A percentile compares a stretch with the other conserved stretches of the same genome.
These are phyloP conservation scores for Podospora conica DNA, from an alignment of 495 filamentous ascomycete genomes.

Conservation along the genomic window DNA sequence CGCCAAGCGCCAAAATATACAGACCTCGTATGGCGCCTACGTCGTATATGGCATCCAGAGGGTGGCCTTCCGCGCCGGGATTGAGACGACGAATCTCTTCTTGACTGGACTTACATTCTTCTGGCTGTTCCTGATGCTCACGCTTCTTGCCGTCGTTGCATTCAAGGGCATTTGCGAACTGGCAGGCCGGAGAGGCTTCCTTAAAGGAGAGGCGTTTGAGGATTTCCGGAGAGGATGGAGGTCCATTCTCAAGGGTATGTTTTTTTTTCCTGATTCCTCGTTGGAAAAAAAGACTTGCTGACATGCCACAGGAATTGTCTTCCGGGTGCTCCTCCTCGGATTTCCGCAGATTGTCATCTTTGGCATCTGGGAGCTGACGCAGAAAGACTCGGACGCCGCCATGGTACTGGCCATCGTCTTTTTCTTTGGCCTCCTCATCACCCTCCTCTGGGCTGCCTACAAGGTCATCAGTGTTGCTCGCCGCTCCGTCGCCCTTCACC, in stretches of 20 bases:
- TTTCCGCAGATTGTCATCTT: conserved; percentile 89
- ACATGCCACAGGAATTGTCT: conserved; percentile 71
- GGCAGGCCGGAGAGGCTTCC: conserved; percentile 59
- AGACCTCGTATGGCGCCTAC: conserved; percentile 48
- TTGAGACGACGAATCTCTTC: conserved; percentile 92
- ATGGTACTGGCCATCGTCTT: conserved; percentile 86
- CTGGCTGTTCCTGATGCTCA: conserved; percentile 67
- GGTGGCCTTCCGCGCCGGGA: conserved; percentile 77
- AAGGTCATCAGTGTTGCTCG: conserved; percentile 88
- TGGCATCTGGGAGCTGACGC: conserved; percentile 91
- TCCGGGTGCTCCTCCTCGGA: conserved; percentile 84
- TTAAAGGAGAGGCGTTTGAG: conserved; percentile 81
- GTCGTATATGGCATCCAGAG: conserved; percentile 81
- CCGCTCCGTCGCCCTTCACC: conserved; percentile 84
- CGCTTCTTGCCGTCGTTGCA: conserved; percentile 62
- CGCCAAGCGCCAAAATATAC: conserved; percentile 30
- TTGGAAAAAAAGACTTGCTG: not conserved
- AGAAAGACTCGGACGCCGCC: conserved; percentile 78
- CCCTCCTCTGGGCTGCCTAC: conserved; percentile 79
- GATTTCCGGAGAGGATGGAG: conserved; percentile 90
- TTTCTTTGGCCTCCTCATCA: conserved; percentile 70
- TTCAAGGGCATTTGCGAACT: conserved; percentile 80
- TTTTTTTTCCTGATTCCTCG: not conserved
- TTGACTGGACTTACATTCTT: conserved; percentile 89
- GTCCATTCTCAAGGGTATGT: conserved; percentile 29